Evolutionary conservation across 176 grass and related monocot genomes (phyloP), one percentile per base, ranked within the genome.

Genomic region (Triticum dicoccoides): DNA sequence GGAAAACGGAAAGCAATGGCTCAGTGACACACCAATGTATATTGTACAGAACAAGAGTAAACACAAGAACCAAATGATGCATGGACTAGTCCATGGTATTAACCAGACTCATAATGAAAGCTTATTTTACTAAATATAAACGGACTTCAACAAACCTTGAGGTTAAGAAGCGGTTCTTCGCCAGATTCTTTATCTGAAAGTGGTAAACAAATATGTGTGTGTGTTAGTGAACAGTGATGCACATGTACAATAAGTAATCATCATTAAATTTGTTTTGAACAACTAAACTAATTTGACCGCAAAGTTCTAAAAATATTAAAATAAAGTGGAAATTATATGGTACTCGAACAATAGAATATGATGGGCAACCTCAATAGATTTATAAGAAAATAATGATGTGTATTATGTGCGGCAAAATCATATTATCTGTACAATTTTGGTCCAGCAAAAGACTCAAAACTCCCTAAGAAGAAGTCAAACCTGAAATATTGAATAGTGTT

Each of bases 71-170:
- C 10, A 12, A 27, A 10, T 65, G n/a, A 25, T 27, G 9, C 23
- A 64, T 64, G 23, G 4, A 9, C 61, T 63, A 25, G 61, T 63
- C 9, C 61, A 63, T 25, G 61, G 23, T 63, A 25, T 63, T 64
- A 11, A 25, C 9, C 9, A 21, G 18, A 64, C n/a, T 63, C 61
- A 12, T 2, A 9, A 21, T 8, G 17, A 39, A n/a, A 7, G 24
- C n/a, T 30, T 10, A 47, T 49, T 29, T 15, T 6, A 23, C 37
- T 78, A 24, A 27, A 39, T 64, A 80, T 4, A 63, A 64, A 25
- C 12, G 3, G 11, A 64, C 30, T 39, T 25, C 54, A 54, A 34
- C 54, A 25, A 49, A 93, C 91, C 88, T 88, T 87, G 71, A 93
- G 78, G 75, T 93, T 90, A n/a, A 79, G 17, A 58, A 41, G 78